Evolutionary conservation across 352 stramenopile species (phyloP).

Genomic region (Pythium monospermum): DNA sequence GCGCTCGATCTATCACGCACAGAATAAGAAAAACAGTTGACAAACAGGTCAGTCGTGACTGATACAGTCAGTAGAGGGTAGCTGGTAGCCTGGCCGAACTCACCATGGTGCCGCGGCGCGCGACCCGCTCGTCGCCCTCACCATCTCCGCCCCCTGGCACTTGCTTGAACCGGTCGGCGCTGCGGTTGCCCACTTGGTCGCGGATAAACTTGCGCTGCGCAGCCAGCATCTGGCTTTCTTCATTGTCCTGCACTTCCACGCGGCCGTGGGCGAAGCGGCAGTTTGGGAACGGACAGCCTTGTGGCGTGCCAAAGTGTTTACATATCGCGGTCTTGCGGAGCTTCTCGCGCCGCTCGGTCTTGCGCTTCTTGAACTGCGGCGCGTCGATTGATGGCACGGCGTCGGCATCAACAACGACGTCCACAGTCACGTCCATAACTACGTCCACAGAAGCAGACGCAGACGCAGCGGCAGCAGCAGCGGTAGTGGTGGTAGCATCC

Average conservation of each 20-base stretch:
- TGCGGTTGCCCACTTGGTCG: slow-evolving; percentile 59
- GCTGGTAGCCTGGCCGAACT: neutral
- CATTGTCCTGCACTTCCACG: slow-evolving; percentile 47
- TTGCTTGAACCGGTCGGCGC: slow-evolving; percentile 54
- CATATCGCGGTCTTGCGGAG: slow-evolving; percentile 77
- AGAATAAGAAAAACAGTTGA: neutral
- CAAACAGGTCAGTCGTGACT: too few species aligned
- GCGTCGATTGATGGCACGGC: too few species aligned
- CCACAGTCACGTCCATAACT: neutral
- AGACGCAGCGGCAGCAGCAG: too few species aligned
- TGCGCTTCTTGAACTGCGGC: slow-evolving; percentile 50
- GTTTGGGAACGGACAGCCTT: slow-evolving; percentile 75
- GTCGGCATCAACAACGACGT: neutral
- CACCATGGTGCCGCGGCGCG: slow-evolving; percentile 72
- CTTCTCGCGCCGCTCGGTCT: slow-evolving; percentile 54
- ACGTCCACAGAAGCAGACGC: too few species aligned
- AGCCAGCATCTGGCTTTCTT: slow-evolving; percentile 47
- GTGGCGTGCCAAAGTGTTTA: slow-evolving; percentile 83
- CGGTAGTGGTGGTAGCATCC: too few species aligned
- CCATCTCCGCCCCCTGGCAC: slow-evolving; percentile 23
- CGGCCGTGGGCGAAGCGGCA: slow-evolving; percentile 79
- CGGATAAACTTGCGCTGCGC: slow-evolving; percentile 77
- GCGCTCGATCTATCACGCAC: slow-evolving; percentile 69
- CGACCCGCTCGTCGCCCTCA: slow-evolving; percentile 20
- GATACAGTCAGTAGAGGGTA: too few species aligned